Conservation (phyloP, 306 rosid genomes). For the Pyrus communis region DNA sequence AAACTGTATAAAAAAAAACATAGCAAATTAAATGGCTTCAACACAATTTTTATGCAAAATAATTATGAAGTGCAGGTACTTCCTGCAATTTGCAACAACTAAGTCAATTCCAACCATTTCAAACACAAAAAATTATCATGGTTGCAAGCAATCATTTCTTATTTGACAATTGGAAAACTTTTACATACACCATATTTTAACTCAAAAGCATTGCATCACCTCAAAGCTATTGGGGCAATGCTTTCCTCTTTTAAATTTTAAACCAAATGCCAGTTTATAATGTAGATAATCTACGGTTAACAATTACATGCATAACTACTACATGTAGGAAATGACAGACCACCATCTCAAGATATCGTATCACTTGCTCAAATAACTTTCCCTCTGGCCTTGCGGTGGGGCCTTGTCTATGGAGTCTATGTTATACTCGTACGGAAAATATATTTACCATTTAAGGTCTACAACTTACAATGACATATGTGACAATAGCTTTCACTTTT, state of each 20-base stretch:
- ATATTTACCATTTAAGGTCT: too few relatives aligned
- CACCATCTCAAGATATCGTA: background rate
- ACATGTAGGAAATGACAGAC: background rate
- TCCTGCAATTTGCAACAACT: background rate
- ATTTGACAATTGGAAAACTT: background rate
- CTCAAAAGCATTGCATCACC: background rate
- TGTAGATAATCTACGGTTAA: background rate
- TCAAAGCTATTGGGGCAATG: background rate
- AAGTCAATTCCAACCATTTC: background rate
- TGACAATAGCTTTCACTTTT: too few relatives aligned
- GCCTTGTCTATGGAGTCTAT: too few relatives aligned
- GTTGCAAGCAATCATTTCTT: background rate
- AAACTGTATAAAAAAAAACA: background rate
- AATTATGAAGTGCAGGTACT: background rate
- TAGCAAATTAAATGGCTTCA: too few relatives aligned
- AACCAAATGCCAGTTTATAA: background rate
- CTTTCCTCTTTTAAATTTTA: background rate
- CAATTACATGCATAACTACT: background rate
- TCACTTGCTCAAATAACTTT: too few relatives aligned
- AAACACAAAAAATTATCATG: background rate
- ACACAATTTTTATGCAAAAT: background rate
- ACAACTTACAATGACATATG: too few relatives aligned
- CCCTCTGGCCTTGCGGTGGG: too few relatives aligned
- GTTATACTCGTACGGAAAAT: too few relatives aligned
- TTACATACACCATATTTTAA: too few relatives aligned